These are phyloP conservation scores for Sporothrix pallida DNA, from an alignment of 2,329 filamentous ascomycete species.

Conservation along the genomic window DNA sequence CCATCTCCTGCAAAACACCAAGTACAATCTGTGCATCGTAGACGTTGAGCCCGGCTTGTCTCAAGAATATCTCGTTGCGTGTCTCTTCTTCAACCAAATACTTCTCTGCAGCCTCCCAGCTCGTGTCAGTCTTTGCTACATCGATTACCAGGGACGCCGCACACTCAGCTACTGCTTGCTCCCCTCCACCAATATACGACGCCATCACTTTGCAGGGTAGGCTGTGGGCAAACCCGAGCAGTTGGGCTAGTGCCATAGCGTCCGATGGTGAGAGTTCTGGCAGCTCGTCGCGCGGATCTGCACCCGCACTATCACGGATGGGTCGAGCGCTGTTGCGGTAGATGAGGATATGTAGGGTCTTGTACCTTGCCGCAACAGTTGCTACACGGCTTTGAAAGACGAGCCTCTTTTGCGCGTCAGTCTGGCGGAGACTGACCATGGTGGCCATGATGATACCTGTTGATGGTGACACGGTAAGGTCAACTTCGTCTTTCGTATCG, in stretches of 20 bases:
- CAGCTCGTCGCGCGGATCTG: slow-evolving; percentile 41
- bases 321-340: slow-evolving; percentile 53
- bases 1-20: slow-evolving; percentile 46
- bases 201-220: slow-evolving; percentile 50
- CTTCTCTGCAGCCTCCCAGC: slow-evolving; percentile 46
- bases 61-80: slow-evolving; percentile 70
- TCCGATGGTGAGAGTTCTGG: slow-evolving; percentile 50
- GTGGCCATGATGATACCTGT: slow-evolving; percentile 74
- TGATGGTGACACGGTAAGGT: slow-evolving; percentile 72
- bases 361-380: slow-evolving; percentile 64
- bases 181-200: slow-evolving; percentile 57
- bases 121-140: slow-evolving; percentile 33
- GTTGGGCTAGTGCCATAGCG: slow-evolving; percentile 53
- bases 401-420: not conserved
- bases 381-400: slow-evolving; percentile 28
- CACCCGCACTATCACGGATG: slow-evolving; percentile 39
- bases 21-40: slow-evolving; percentile 73
- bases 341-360: slow-evolving; percentile 70
- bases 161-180: slow-evolving; percentile 60
- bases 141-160: slow-evolving; percentile 56
- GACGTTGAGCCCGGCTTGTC: slow-evolving; percentile 69
- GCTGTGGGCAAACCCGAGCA: slow-evolving; percentile 56
- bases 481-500: slow-evolving; percentile 53
- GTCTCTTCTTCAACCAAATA: slow-evolving; percentile 63
- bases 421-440: slow-evolving; percentile 73